These are phyloP conservation scores for Lyophyllum atratum DNA, from an alignment of 768 basidiomycete species.

Conservation along the genomic window DNA sequence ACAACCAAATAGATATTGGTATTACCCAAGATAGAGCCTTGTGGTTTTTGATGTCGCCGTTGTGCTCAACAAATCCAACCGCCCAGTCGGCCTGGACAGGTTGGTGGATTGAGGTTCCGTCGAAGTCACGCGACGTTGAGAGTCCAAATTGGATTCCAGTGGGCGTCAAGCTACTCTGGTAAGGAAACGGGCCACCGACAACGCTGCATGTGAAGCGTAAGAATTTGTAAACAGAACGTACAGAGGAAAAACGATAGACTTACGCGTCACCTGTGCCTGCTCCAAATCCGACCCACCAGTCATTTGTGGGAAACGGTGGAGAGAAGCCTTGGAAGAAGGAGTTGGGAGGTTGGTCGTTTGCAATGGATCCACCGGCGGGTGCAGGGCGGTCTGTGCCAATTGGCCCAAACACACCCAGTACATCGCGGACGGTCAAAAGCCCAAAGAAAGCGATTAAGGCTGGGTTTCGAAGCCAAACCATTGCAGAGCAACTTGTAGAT, in stretches of 20 bases:
- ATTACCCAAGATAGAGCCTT: slow-evolving; percentile 35
- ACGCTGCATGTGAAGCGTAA: slow-evolving; percentile 15
- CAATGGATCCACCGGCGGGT: slow-evolving; percentile 26
- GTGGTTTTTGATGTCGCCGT: slow-evolving; percentile 29
- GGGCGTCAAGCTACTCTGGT: slow-evolving; percentile 27
- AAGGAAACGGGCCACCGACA: slow-evolving; percentile 34
- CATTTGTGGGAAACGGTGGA: slow-evolving; percentile 35
- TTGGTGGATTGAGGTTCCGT: slow-evolving; percentile 34
- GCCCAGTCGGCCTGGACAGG: slow-evolving; percentile 33
- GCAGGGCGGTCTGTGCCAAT: slow-evolving; percentile 25
- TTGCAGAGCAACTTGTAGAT: slow-evolving; percentile 3
- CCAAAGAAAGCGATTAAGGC: slow-evolving; percentile 8
- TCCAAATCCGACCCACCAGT: slow-evolving; percentile 37
- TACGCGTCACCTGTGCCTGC: slow-evolving; percentile 26
- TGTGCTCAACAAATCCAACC: slow-evolving; percentile 30
- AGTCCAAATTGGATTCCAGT: slow-evolving; percentile 31
- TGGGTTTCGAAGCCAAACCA: slow-evolving; percentile 14
- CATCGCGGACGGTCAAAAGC: slow-evolving; percentile 4
- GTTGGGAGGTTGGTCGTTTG: slow-evolving; percentile 28
- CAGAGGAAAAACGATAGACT: slow-evolving; percentile 3
- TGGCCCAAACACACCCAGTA: slow-evolving; percentile 23
- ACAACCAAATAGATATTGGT: background rate
- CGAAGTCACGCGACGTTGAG: slow-evolving; percentile 29
- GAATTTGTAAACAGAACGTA: background rate
- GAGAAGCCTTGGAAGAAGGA: slow-evolving; percentile 34